Evolutionary conservation across 805 yeast species (phyloP).

Genomic region (Kodamaea neixiangensis): DNA sequence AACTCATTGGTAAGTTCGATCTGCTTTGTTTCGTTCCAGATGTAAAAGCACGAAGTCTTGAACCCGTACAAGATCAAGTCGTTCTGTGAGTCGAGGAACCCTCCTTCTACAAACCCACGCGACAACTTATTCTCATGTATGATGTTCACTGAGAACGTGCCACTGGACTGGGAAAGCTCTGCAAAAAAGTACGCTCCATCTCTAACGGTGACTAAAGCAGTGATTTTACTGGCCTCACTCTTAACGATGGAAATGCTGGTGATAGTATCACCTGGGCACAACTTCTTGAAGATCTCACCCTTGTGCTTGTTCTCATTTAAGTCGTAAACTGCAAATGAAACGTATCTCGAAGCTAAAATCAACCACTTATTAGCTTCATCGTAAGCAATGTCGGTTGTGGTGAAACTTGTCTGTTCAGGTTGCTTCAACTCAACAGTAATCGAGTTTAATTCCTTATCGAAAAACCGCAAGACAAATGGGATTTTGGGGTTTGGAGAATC

Average conservation of each 20-base stretch:
- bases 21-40: conserved; percentile 81
- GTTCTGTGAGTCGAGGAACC: conserved; percentile 38
- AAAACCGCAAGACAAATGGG: conserved; percentile 46
- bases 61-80: conserved; percentile 76
- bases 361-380: conserved; percentile 43
- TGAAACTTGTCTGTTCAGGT: conserved; percentile 50
- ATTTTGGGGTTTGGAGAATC: conserved; percentile 72
- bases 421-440: conserved; percentile 28
- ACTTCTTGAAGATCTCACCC: conserved; percentile 40
- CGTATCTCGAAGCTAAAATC: conserved; percentile 71
- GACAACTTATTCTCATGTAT: conserved; percentile 63
- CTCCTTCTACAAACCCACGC: conserved; percentile 83
- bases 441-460: conserved; percentile 21
- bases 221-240: conserved; percentile 16
- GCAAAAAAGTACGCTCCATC: conserved; percentile 63
- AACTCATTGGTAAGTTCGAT: conserved; percentile 65
- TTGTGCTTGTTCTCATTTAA: conserved; percentile 20
- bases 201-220: conserved; percentile 53
- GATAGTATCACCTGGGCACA: conserved; percentile 68
- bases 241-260: conserved; percentile 51
- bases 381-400: conserved; percentile 56
- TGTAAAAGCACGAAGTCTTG: conserved; percentile 71
- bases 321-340: conserved; percentile 60
- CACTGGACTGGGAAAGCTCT: conserved; percentile 18
- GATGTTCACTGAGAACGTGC: conserved; percentile 21